Evolutionary conservation across 805 yeast species (phyloP), one percentile per base, ranked within the genome.

Genomic region (Sugiyamaella qingdaonensis): DNA sequence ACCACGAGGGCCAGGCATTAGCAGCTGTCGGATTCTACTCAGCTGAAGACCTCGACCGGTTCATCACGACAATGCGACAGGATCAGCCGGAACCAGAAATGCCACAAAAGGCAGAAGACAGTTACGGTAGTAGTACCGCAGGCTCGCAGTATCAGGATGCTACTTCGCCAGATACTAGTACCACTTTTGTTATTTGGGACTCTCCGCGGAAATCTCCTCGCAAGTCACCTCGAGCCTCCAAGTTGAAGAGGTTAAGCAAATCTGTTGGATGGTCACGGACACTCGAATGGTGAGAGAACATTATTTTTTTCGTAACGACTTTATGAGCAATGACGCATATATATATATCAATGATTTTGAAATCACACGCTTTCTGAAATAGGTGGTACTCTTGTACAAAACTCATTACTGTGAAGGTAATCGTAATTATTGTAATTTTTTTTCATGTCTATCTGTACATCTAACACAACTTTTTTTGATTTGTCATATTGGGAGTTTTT

Each of bases 11-110:
- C 9, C 33, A 14, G 5, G 18, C 10, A 10, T 5, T 27, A 19
- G n/a, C 24, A 16, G 33, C 50, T 1, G 21, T 49, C 2, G 56
- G 56, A 10, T 53, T 53, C 36, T 53, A 53, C 19, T 44, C 53
- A 7, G 56, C 56, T 11, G 51, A 49, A n/a, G 53, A 50, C 41
- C 46, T 53, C 7, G 32, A 33, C 11, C n/a, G 5, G 45, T 34
- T 49, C n/a, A 31, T 53, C 5, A 16, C 14, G 24, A 39, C 9
- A 4, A 14, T 14, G n/a, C 3, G 29, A 24, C 29, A 24, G 29
- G 29, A 3, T 7, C 29, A 24, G 29, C 29, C 29, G 29, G 29
- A 24, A 24, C 29, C 29, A 24, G 29, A 24, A 24, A 24, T 24
- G 3, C 29, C 29, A 24, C 29, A 3, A 24, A n/a, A n/a, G n/a